Conservation (phyloP, 306 rosid species). For the Lathyrus sativus region DNA sequence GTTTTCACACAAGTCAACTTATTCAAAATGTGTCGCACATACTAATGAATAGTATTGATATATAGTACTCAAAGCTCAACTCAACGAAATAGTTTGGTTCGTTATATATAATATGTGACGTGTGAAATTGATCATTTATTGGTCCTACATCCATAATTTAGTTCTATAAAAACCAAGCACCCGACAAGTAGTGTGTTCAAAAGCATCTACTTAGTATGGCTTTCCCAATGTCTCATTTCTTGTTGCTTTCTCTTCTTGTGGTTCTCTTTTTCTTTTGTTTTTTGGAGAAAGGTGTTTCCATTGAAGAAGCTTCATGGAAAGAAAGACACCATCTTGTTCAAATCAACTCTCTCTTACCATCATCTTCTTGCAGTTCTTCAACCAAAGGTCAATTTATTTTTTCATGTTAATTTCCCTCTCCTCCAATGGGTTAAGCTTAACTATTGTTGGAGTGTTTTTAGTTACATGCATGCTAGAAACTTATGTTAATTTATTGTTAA, state of each 20-base stretch:
- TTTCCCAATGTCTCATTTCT: slow-evolving; percentile 35
- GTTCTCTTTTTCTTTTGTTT: slow-evolving; percentile 9
- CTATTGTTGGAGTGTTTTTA: neutral
- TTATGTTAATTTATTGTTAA: neutral
- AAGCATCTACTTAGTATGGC: slow-evolving; percentile 21
- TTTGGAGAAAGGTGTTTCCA: slow-evolving; percentile 32
- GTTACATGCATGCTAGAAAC: neutral
- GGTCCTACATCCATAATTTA: slow-evolving; percentile 3
- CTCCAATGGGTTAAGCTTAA: neutral
- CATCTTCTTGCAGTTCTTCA: slow-evolving; percentile 54
- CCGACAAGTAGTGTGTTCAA: neutral
- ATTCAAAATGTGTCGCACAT: neutral
- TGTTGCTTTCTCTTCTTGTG: slow-evolving; percentile 8
- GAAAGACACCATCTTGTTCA: slow-evolving; percentile 37
- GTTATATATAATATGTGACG: slow-evolving; percentile 26
- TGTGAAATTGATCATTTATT: slow-evolving; percentile 14
- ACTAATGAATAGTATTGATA: neutral
- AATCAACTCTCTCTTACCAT: slow-evolving; percentile 55
- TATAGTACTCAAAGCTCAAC: neutral
- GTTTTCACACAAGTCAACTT: slow-evolving; percentile 5
- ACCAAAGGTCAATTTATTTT: slow-evolving; percentile 44
- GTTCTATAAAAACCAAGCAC: slow-evolving; percentile 39
- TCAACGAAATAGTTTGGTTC: slow-evolving; percentile 13
- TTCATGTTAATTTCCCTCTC: neutral
- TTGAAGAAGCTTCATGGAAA: slow-evolving; percentile 26